Conservation (phyloP, 805 yeast genomes). For the Babjeviella inositovora region DNA sequence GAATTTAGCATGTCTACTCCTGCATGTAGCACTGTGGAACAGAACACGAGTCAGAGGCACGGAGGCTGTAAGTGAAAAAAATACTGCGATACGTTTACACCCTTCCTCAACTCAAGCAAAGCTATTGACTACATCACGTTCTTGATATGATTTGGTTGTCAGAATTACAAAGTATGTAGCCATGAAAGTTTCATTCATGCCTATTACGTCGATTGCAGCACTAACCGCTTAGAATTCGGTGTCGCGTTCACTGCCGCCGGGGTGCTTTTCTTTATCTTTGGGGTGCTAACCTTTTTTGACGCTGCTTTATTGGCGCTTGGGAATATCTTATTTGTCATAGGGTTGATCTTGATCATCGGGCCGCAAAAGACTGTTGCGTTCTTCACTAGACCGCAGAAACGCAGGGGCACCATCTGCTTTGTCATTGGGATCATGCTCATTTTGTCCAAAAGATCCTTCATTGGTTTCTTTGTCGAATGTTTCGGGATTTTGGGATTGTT, state of each 20-base stretch:
- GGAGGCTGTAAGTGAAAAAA: too few species aligned
- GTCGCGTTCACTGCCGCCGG: conserved; percentile 86
- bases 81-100: too few species aligned
- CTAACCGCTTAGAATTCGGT: conserved; percentile 49
- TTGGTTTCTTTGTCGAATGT: conserved; percentile 75
- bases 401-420: conserved; percentile 78
- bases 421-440: conserved; percentile 62
- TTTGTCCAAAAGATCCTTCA: conserved; percentile 56
- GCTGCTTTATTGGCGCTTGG: conserved; percentile 83
- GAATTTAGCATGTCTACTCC: too few species aligned
- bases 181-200: background rate
- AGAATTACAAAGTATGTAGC: conserved; percentile 53
- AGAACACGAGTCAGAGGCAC: too few species aligned
- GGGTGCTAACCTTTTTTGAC: conserved; percentile 77
- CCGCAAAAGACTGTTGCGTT: conserved; percentile 68
- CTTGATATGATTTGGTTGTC: conserved; percentile 48
- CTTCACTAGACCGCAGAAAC: conserved; percentile 75
- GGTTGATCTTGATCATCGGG: conserved; percentile 77
- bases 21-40: too few species aligned
- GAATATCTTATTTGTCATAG: conserved; percentile 65
- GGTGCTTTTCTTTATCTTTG: conserved; percentile 60
- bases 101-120: too few species aligned
- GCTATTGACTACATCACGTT: too few species aligned
- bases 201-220: conserved; percentile 1
- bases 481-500: conserved; percentile 83